Conservation (phyloP, 371 early-diverging fungal species). For the Zopfochytrium polystomum region DNA sequence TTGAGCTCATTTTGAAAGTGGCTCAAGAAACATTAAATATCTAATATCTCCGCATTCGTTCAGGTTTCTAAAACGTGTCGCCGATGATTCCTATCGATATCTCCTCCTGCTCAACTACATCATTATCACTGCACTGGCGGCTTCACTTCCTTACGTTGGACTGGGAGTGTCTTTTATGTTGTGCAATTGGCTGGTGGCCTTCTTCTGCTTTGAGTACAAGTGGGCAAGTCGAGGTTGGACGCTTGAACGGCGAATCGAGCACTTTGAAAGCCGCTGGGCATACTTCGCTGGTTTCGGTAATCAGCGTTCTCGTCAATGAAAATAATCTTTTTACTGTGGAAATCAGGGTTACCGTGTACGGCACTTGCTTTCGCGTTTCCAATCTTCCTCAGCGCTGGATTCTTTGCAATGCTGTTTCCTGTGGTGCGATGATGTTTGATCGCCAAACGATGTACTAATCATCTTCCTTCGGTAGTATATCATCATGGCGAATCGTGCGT, state of each 20-base stretch:
- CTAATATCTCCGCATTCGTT: neutral
- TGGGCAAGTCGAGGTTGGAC: conserved; percentile 34
- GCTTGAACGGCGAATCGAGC: conserved; percentile 30
- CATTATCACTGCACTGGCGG: conserved; percentile 15
- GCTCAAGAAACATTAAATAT: conserved; percentile 10
- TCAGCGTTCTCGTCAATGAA: conserved; percentile 1
- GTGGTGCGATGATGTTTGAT: conserved; percentile 22
- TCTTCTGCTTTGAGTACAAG: conserved; percentile 43
- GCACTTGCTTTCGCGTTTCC: conserved; percentile 35
- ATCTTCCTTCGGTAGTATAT: conserved; percentile 27
- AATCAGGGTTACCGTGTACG: conserved; percentile 40
- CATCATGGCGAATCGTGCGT: conserved; percentile 36
- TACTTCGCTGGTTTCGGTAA: conserved; percentile 47
- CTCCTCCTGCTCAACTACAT: conserved; percentile 35
- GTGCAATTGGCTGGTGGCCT: conserved; percentile 28
- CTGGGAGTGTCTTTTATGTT: conserved; percentile 22
- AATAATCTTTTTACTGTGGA: neutral
- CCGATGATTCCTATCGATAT: conserved; percentile 32
- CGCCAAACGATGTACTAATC: neutral
- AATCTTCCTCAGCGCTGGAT: conserved; percentile 28
- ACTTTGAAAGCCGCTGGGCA: conserved; percentile 38
- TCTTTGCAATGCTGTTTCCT: conserved; percentile 46
- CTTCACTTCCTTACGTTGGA: no score
- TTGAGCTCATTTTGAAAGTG: no score
- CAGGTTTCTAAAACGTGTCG: conserved; percentile 25